These are phyloP conservation scores for Yamadazyma atmosphaerica DNA, from an alignment of 1,139 yeast species.

Conservation along the genomic window DNA sequence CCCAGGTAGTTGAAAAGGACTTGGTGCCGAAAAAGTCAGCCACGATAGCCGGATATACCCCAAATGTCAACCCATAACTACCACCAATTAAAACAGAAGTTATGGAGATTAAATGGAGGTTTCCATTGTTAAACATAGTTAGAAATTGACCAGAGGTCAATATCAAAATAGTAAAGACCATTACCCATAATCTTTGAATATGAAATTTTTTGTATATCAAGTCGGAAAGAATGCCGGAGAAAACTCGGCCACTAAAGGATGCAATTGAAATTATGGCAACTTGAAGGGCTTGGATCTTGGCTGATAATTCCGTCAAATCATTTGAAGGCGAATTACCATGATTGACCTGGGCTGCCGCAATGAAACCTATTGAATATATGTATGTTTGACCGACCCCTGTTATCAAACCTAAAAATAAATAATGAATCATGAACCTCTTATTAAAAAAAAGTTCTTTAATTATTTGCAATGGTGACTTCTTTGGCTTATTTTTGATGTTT, in stretches of 20 bases:
- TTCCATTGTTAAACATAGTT: conserved; percentile 28
- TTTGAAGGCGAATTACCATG: conserved; percentile 15
- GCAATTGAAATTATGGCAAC: conserved; percentile 43
- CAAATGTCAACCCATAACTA: conserved; percentile 43
- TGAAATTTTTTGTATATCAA: conserved; percentile 31
- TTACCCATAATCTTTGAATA: conserved; percentile 43
- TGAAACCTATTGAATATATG: conserved; percentile 45
- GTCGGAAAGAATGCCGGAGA: conserved; percentile 42
- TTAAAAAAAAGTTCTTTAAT: conserved; percentile 25
- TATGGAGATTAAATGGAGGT: conserved; percentile 26
- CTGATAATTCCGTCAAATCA: conserved; percentile 13
- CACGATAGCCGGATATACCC: conserved; percentile 48
- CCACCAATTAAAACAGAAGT: conserved; percentile 38
- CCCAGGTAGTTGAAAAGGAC: conserved; percentile 48
- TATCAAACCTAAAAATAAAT: conserved; percentile 32
- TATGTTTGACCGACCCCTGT: conserved; percentile 46
- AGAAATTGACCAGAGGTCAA: conserved; percentile 33
- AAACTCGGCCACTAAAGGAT: conserved; percentile 41
- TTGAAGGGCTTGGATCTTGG: conserved; percentile 45
- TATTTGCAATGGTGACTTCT: conserved; percentile 24
- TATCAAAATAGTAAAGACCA: conserved; percentile 27
- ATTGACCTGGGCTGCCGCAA: conserved; percentile 42
- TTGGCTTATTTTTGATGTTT: conserved; percentile 6
- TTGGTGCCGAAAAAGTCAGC: conserved; percentile 46
- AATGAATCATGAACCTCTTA: conserved; percentile 34